Evolutionary conservation across 2,329 filamentous ascomycete genomes (phyloP).

Genomic region (Incumbomyces lentus): DNA sequence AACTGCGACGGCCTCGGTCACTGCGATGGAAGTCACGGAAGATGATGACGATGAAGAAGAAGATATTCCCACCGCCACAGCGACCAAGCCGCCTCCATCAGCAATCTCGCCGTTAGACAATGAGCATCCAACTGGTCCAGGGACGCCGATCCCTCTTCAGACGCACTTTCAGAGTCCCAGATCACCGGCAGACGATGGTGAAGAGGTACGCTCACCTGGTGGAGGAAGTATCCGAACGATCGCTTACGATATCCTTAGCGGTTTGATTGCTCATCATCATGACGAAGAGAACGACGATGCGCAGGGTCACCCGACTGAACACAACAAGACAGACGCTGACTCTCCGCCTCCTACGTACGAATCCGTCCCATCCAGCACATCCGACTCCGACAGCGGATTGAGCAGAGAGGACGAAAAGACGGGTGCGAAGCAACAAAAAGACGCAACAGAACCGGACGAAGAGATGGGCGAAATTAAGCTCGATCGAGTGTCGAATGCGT

Average conservation of each 20-base stretch:
- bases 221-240: constrained; percentile 19
- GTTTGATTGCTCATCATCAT: constrained; percentile 18
- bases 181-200: neutral
- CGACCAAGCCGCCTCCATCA: constrained; percentile 1
- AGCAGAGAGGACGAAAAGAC: neutral
- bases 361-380: neutral
- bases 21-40: too few species aligned
- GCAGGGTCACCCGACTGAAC: neutral
- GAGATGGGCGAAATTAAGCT: constrained; percentile 9
- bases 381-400: neutral
- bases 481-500: neutral
- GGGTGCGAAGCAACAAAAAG: neutral
- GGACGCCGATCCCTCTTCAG: neutral
- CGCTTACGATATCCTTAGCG: constrained; percentile 16
- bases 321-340: neutral
- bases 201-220: constrained; percentile 5
- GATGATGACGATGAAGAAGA: neutral
- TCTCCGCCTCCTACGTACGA: neutral
- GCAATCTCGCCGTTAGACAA: neutral
- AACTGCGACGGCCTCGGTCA: neutral
- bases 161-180: neutral
- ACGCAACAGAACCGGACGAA: constrained; percentile 2
- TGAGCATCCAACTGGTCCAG: neutral
- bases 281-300: constrained; percentile 4
- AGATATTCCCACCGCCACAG: neutral